Base-by-base conservation (phyloP, 164 flowering plant genomes). In the Santalum album region DNA sequence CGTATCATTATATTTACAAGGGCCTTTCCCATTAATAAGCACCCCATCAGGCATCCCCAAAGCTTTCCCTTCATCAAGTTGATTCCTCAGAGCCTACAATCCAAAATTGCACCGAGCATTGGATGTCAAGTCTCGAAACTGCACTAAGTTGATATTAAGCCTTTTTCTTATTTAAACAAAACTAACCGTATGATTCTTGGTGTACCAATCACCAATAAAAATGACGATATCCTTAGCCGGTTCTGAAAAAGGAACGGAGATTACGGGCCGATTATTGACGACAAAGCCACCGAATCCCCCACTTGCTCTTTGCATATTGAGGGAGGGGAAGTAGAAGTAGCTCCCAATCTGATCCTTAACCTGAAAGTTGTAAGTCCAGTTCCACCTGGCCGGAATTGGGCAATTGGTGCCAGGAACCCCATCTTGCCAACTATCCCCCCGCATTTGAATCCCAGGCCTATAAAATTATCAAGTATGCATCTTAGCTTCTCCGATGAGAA, bases 281-380 rank as follows among this genome's bases (percentile, higher is more conserved):
- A 82, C 81, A 61, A 94, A 60, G 24, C 85, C 77, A 7, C 99
- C 99, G 58, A 63, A 90, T 7, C 96, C 99, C 26, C 99, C 99
- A 0, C 95, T 68, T 0, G 97, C 99, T 72, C 84, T 85, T 69
- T 94, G 99, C 46, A 94, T 76, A 59, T 81, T 67, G 49, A 78
- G 73, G 0, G 97, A 89, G 9, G 97, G 99, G 77, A 83, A 94
- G 77, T 94, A 94, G 65, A 70, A 90, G 78, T 78, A 94, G 67
- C 99, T 94, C 48, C 99, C 99, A 57, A 94, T 75, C 63, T 94
- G 99, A 67, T 94, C 99, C 80, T 94, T 94, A 9, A 94, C 96
- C 60, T 94, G 99, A 65, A 94, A 94, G 42, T 79, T 67, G 63
- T 90, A 89, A 56, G 99, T 90, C 86, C 90, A 94, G 55, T 89